Percentiles rank a stretch among this genome's conserved stretches.
phyloP scores from a whole-genome alignment of 139 green algal genomes.

The Chlamydomonas eustigma region DNA sequence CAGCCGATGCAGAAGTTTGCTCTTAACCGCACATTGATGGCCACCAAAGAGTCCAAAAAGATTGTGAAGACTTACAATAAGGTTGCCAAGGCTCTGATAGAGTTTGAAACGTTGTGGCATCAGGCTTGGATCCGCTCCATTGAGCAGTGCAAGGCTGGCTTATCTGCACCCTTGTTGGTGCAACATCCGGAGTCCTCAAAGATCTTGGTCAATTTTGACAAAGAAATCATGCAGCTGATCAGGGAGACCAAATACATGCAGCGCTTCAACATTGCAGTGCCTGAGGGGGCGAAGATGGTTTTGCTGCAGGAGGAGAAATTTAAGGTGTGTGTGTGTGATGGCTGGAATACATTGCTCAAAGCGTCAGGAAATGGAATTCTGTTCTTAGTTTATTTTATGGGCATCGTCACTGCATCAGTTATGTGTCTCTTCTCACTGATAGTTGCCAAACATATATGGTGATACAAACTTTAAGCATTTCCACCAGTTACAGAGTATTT shows the following conservation, averaged over 20 bases:
- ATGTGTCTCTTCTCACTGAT: too few species aligned
- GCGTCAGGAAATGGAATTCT: too few species aligned
- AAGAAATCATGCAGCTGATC: constrained; percentile 83
- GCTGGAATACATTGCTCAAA: too few species aligned
- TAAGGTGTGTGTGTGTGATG: constrained; percentile 47
- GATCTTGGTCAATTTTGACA: constrained; percentile 87
- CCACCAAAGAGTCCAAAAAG: constrained; percentile 81
- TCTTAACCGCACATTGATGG: constrained; percentile 73
- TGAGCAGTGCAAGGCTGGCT: constrained; percentile 65
- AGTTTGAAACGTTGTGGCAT: constrained; percentile 91
- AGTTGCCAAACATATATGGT: too few species aligned
- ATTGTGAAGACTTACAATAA: constrained; percentile 91
- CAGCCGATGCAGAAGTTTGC: constrained; percentile 85
- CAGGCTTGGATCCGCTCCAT: constrained; percentile 52
- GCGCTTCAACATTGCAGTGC: constrained; percentile 76
- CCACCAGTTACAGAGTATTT: too few species aligned
- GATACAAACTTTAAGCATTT: too few species aligned
- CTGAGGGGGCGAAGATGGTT: constrained; percentile 71
- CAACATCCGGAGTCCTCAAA: constrained; percentile 71
- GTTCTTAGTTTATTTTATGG: too few species aligned
- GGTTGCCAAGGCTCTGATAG: constrained; percentile 78
- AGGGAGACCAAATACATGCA: constrained; percentile 85
- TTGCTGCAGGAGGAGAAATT: constrained; percentile 77
- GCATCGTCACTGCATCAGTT: too few species aligned
- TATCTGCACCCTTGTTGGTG: constrained; percentile 80